Evolutionary conservation across 192 early-diverging fungal species (phyloP), one percentile per base, ranked within the genome.

Genomic region (Linnemannia hyalina): DNA sequence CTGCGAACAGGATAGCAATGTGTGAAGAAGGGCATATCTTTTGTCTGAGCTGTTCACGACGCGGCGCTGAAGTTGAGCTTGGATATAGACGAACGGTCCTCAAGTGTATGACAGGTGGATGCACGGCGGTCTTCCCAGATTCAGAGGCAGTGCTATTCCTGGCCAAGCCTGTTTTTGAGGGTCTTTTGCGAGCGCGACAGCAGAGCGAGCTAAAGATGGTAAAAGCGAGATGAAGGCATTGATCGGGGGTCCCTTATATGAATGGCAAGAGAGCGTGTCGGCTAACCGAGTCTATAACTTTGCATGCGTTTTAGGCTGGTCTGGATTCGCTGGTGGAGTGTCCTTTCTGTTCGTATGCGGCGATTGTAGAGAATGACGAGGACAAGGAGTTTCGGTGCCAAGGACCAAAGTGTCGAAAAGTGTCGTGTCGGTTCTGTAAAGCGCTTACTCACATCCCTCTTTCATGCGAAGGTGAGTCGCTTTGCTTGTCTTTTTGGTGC

Each of bases 11-110:
- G 10, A 75, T 85, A 42, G 87, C 89, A 0, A 90, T 89, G 55
- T 93, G 92, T 60, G 91, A 92, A 40, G 92, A 92, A n/a, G 92
- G 90, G 3, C 92, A 93, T 77, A 69, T 92, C 42, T 93, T 93
- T 73, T 93, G 92, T 60, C 69, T 88, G 8, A 84, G 89, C 42
- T 93, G 92, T 73, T 88, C 91, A 11, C 75, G 88, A 13, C 75
- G 89, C n/a, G 88, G 86, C 4, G 91, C 91, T 42, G 92, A 93
- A 49, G 88, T 82, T 16, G 82, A 89, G 57, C 89, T 93, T 5
- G 91, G 91, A 26, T 78, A 89, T 41, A 70, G 85, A 52, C 80
- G 88, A 11, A 90, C 91, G 2, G 81, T 87, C 11, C 65, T 93
- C 6, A 88, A 91, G 35, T 93, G 92, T 70, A 84, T 92, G 71